A percentile compares a stretch with the other conserved stretches of the same genome.
These are phyloP conservation scores for Anthracocystis panici-leucophaei DNA, from an alignment of 1,284 basidiomycete species.

Conservation along the genomic window DNA sequence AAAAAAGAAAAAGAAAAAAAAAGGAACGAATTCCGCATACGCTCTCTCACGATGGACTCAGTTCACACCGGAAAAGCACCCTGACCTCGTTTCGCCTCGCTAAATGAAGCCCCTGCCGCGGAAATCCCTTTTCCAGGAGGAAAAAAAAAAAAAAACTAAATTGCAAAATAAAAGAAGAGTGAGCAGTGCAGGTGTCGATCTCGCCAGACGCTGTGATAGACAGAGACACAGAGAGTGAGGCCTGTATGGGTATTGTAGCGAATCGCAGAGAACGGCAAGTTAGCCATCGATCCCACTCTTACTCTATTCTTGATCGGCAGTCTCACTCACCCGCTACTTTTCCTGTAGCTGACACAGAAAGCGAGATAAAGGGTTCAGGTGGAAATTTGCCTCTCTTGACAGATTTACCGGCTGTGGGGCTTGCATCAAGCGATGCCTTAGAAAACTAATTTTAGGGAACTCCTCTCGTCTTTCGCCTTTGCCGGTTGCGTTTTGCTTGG, in stretches of 20 bases:
- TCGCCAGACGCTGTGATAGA: background rate
- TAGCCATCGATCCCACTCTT: too few species aligned
- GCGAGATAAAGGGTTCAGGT: background rate
- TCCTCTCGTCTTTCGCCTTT: conserved; percentile 8
- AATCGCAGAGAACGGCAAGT: too few species aligned
- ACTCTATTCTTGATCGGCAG: too few species aligned
- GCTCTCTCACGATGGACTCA: background rate
- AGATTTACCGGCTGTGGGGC: conserved; percentile 4
- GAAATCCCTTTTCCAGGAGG: conserved; percentile 2
- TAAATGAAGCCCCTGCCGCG: conserved; percentile 7
- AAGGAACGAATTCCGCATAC: conserved; percentile 3
- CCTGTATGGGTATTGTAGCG: too few species aligned
- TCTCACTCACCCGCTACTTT: too few species aligned
- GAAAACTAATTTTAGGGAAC: conserved; percentile 29
- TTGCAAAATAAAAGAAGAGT: background rate
- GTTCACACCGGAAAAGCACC: background rate
- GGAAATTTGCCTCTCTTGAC: background rate
- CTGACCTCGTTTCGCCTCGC: background rate
- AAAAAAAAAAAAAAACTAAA: background rate
- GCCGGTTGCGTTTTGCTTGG: background rate
- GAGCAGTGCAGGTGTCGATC: conserved; percentile 7
- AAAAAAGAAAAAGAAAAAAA: conserved; percentile 8
- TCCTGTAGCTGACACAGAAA: background rate
- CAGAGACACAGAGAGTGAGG: background rate
- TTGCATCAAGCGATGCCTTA: conserved; percentile 13